phyloP scores from a whole-genome alignment of 345 rosid genomes.

The Salix viminalis region DNA sequence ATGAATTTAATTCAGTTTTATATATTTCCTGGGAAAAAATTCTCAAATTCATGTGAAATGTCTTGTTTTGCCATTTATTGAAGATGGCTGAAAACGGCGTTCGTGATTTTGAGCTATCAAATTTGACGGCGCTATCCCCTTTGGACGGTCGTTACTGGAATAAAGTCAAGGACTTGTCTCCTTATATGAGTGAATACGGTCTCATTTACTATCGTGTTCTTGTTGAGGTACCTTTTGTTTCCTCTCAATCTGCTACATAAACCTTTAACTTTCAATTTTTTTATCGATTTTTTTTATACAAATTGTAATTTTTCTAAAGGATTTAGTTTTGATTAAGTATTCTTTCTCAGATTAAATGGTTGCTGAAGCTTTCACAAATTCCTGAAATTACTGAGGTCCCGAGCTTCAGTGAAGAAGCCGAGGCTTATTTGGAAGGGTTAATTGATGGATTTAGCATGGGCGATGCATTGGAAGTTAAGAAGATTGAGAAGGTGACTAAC shows the following conservation, averaged over 20 bases:
- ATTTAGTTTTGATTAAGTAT: background rate
- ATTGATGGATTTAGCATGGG: slow-evolving; percentile 58
- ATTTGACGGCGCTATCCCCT: slow-evolving; percentile 79
- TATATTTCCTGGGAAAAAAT: background rate
- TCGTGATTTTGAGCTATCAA: slow-evolving; percentile 56
- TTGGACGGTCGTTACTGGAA: slow-evolving; percentile 95
- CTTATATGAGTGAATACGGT: slow-evolving; percentile 83
- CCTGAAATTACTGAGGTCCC: slow-evolving; percentile 77
- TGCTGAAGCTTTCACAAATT: slow-evolving; percentile 78
- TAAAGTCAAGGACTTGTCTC: slow-evolving; percentile 76
- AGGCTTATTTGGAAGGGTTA: slow-evolving; percentile 54
- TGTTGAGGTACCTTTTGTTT: slow-evolving; percentile 59
- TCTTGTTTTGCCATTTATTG: background rate
- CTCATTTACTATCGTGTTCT: slow-evolving; percentile 70
- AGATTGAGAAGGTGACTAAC: slow-evolving; percentile 76
- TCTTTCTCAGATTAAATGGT: slow-evolving; percentile 67
- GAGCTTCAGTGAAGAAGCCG: slow-evolving; percentile 66
- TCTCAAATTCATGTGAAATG: background rate
- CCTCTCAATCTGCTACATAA: background rate
- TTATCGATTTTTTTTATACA: background rate
- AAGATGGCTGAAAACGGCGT: slow-evolving; percentile 38
- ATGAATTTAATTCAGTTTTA: background rate
- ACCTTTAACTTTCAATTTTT: background rate
- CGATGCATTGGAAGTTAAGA: slow-evolving; percentile 76
- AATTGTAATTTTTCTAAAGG: background rate